phyloP scores from a whole-genome alignment of 352 stramenopile species.

The Elongisporangium undulatum region DNA sequence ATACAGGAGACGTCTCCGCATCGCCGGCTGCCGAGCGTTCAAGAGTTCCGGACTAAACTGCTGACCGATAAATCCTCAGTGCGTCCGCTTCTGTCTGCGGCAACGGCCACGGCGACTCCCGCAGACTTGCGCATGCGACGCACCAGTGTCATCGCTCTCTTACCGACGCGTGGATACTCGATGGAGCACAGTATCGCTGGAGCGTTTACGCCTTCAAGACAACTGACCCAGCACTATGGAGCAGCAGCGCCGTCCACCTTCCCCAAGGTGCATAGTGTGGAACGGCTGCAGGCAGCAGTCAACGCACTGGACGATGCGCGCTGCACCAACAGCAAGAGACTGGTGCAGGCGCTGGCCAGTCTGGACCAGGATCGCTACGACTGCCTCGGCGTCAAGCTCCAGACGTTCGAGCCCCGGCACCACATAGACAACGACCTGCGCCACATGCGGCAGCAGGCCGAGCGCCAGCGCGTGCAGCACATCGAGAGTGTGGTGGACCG shows the following conservation, averaged over 20 bases:
- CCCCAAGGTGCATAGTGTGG: constrained; percentile 35
- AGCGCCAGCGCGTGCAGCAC: constrained; percentile 26
- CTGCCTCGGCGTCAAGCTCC: constrained; percentile 51
- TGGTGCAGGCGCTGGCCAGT: constrained; percentile 32
- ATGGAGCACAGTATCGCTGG: background rate
- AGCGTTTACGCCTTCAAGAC: background rate
- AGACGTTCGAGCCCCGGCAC: constrained; percentile 27
- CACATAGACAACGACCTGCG: constrained; percentile 35
- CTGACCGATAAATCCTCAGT: constrained; percentile 40
- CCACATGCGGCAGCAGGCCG: constrained; percentile 44
- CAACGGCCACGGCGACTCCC: background rate
- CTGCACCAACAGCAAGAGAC: constrained; percentile 19
- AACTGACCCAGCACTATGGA: background rate
- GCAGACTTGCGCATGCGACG: background rate
- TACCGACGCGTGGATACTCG: background rate
- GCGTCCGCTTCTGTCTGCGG: constrained; percentile 13
- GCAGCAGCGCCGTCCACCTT: background rate
- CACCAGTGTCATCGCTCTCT: background rate
- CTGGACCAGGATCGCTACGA: constrained; percentile 51
- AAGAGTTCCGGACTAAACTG: constrained; percentile 32
- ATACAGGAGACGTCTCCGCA: constrained; percentile 37
- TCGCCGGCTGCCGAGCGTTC: constrained; percentile 37
- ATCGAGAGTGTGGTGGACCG: constrained; percentile 21
- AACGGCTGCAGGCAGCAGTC: constrained; percentile 47
- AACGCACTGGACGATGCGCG: constrained; percentile 44